These are phyloP conservation scores for Antitrichia curtipendula DNA, from an alignment of 225 moss, liverwort and hornwort genomes.

Conservation along the genomic window DNA sequence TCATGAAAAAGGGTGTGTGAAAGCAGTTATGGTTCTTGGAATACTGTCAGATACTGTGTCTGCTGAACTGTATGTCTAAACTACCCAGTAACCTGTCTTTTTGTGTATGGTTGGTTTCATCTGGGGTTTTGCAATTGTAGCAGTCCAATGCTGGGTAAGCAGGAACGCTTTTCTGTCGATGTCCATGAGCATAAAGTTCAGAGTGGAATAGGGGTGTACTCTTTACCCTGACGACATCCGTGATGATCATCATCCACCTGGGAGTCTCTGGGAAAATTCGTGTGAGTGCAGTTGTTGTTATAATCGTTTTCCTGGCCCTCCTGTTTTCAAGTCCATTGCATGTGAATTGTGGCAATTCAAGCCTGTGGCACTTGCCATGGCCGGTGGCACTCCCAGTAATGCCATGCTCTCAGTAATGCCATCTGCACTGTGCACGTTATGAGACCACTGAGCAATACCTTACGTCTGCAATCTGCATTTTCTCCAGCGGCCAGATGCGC, in stretches of 20 bases:
- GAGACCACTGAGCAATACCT: background rate
- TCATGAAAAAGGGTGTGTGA: background rate
- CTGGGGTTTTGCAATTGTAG: background rate
- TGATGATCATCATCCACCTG: background rate
- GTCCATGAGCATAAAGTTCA: background rate
- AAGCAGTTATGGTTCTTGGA: background rate
- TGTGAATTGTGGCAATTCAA: background rate
- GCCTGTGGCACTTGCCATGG: background rate
- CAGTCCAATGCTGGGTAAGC: background rate
- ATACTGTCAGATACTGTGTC: background rate
- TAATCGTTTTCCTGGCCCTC: background rate
- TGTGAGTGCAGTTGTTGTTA: background rate
- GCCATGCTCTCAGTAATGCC: conserved; percentile 7
- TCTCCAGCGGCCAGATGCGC: background rate
- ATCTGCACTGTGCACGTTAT: background rate
- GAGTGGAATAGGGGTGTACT: background rate
- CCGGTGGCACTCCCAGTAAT: conserved; percentile 1
- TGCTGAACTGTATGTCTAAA: background rate
- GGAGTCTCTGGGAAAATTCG: background rate
- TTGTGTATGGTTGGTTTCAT: background rate
- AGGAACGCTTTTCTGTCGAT: background rate
- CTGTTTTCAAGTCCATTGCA: background rate
- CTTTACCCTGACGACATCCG: too few species aligned
- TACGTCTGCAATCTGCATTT: background rate
- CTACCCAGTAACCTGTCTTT: background rate